A percentile compares a stretch with the other conserved stretches of the same genome.
These are phyloP conservation scores for Magnaporthiopsis rhizophila DNA, from an alignment of 2,329 filamentous ascomycete species.

Conservation along the genomic window DNA sequence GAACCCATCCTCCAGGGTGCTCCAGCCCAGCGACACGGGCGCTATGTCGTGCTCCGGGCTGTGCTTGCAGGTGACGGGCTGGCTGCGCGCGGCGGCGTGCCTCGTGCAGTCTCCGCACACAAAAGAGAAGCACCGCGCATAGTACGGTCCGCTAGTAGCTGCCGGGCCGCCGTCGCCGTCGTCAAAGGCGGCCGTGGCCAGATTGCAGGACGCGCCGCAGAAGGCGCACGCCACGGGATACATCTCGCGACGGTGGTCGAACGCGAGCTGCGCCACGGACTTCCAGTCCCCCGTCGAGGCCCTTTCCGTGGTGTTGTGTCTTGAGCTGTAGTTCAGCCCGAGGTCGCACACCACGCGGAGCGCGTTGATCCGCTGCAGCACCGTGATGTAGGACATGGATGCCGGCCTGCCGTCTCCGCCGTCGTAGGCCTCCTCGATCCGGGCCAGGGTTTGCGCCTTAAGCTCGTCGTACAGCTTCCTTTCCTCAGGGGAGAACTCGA, in stretches of 20 bases:
- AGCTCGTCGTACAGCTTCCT: slow-evolving; percentile 26
- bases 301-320: slow-evolving; percentile 15
- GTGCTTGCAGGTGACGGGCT: background rate
- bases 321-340: slow-evolving; percentile 28
- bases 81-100: background rate
- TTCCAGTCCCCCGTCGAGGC: background rate
- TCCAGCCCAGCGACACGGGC: background rate
- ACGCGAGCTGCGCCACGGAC: background rate
- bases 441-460: slow-evolving; percentile 18
- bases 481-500: slow-evolving; percentile 29
- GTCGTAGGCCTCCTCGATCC: slow-evolving; percentile 24
- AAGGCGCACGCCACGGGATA: background rate
- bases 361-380: slow-evolving; percentile 34
- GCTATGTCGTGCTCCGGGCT: background rate
- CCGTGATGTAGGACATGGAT: slow-evolving; percentile 26
- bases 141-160: background rate
- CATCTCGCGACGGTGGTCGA: background rate
- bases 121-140: background rate
- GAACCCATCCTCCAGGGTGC: background rate
- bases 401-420: slow-evolving; percentile 8
- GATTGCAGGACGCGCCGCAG: background rate
- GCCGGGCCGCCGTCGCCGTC: background rate
- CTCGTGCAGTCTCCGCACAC: background rate
- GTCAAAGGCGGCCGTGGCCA: background rate
- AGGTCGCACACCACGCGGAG: slow-evolving; percentile 38